Evolutionary conservation across 179 eudicot genomes (phyloP).

Genomic region (Corrigiola litoralis): DNA sequence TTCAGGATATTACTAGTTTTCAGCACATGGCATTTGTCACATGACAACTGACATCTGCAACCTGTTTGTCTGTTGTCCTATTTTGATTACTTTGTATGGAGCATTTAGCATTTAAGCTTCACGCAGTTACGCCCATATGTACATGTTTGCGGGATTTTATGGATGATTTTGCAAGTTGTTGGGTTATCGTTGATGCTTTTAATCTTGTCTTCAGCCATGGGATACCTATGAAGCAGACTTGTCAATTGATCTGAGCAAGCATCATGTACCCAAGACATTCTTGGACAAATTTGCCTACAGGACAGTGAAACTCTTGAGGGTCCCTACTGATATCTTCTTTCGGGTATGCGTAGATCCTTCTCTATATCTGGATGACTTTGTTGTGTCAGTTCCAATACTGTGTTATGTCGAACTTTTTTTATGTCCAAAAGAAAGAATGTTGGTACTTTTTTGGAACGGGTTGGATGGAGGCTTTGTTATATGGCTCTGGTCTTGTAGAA

Average conservation of each 20-base stretch:
- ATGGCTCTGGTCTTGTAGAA: neutral
- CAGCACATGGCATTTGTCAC: no score
- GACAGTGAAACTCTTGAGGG: slow-evolving; percentile 32
- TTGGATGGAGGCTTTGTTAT: neutral
- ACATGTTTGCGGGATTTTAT: no score
- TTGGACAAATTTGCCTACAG: slow-evolving; percentile 35
- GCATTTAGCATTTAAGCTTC: no score
- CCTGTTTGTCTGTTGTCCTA: no score
- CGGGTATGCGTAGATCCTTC: slow-evolving; percentile 19
- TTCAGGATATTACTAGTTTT: no score
- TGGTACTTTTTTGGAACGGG: neutral
- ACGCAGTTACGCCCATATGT: no score
- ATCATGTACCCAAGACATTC: slow-evolving; percentile 32
- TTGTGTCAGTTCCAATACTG: neutral
- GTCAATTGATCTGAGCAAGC: slow-evolving; percentile 36
- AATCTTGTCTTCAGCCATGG: slow-evolving; percentile 32
- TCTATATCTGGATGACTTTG: neutral
- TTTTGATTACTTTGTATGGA: no score
- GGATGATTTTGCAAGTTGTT: neutral
- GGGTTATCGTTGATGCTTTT: neutral
- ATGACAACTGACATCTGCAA: no score
- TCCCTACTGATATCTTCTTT: slow-evolving; percentile 38
- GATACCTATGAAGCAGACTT: slow-evolving; percentile 35
- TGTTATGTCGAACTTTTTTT: neutral
- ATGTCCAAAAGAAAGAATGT: neutral